Base-by-base conservation (phyloP, 805 yeast genomes). In the Kuraishia molischiana region DNA sequence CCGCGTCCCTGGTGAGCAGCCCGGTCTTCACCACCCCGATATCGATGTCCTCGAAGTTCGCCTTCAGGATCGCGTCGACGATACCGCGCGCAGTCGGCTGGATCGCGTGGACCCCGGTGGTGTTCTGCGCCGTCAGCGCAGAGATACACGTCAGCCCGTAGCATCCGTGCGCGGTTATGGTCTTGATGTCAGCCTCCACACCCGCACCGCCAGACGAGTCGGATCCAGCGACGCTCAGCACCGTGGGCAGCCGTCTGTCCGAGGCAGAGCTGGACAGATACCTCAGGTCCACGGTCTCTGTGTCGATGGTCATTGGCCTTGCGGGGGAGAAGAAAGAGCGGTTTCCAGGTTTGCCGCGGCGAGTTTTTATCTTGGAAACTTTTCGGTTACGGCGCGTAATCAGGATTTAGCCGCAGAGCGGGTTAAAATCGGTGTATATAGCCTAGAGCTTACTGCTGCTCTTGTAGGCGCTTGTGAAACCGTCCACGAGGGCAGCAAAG, bases 171-270 rank as follows among this genome's bases (percentile, higher is more conserved):
- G 81, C 84, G 2, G 83, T 68, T 38, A 86, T 72, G 1, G 95
- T 77, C 58, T 86, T 86, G 31, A 86, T 52, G 54, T 86, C 96
- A 1, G 95, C 95, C 54, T 86, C 95, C 34, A 86, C 78, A 3
- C 96, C 96, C 1, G 96, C 95, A 5, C 95, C 95, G 3, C 95
- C 96, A 3, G 92, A 80, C 31, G 79, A 73, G 53, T 86, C 96
- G 0, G 90, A 79, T 0, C 95, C 95, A 2, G 87, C 86, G 33
- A 71, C 60, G 0, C 72, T 64, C 40, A 72, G 48, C 1, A 72
- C 74, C 1, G 63, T 59, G 3, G 66, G 64, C 19, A 66, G 29
- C 17, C 24, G 30, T 17, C 11, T 19, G 19, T 4, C n/a, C 28
- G 26, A 18, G 3, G 5, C 32, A 18, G 17, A 24, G 19, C 19